These are phyloP conservation scores for Cystobasidium ongulense DNA, from an alignment of 768 basidiomycete genomes.

Conservation along the genomic window DNA sequence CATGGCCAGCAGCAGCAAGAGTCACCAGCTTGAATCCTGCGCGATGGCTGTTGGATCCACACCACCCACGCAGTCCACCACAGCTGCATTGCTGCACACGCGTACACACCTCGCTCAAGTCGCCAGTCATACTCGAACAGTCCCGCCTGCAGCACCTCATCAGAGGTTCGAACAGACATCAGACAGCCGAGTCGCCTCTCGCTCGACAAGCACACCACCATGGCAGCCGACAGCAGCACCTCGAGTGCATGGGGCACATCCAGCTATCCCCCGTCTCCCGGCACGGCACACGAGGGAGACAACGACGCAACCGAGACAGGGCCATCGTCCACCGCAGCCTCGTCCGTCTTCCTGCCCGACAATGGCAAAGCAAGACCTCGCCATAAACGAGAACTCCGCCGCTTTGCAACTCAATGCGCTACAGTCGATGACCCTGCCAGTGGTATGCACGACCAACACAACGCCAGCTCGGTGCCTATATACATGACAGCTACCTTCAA, in stretches of 20 bases:
- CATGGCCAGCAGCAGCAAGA: not conserved
- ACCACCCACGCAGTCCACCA: too few species aligned
- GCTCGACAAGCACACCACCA: not conserved
- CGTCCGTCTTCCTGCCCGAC: slow-evolving; percentile 19
- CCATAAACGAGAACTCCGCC: not conserved
- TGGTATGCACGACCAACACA: slow-evolving; percentile 83
- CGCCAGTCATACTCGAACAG: too few species aligned
- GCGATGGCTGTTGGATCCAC: too few species aligned
- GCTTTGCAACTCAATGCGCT: slow-evolving; percentile 47
- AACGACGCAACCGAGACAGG: not conserved
- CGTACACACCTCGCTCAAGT: too few species aligned
- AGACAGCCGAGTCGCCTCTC: too few species aligned
- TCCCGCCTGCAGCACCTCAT: too few species aligned
- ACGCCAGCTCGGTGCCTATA: slow-evolving; percentile 87
- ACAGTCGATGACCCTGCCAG: slow-evolving; percentile 77
- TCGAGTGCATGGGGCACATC: not conserved
- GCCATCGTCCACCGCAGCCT: slow-evolving; percentile 5
- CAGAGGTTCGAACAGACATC: too few species aligned
- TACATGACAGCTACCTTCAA: slow-evolving; percentile 99
- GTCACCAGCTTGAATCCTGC: too few species aligned
- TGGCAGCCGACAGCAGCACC: not conserved
- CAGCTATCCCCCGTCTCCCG: slow-evolving; percentile 17
- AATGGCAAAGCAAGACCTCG: not conserved
- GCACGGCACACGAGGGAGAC: not conserved
- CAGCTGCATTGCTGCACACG: too few species aligned